phyloP scores from a whole-genome alignment of 179 eudicot genomes.

The Silene vulgaris region DNA sequence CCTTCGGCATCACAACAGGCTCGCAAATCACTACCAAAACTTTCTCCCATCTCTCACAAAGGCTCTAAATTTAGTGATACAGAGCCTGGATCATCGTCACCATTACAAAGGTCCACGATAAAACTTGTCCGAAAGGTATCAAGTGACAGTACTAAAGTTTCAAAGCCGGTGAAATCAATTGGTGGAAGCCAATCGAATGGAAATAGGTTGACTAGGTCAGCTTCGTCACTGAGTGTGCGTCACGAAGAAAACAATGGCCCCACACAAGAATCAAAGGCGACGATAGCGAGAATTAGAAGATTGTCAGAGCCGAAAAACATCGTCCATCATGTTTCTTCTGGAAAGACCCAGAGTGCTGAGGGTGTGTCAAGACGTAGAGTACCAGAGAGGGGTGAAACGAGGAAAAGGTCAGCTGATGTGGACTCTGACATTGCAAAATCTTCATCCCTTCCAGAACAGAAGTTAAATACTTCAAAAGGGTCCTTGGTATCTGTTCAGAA shows the following conservation, averaged over 20 bases:
- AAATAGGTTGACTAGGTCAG: conserved; percentile 63
- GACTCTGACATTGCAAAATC: background rate
- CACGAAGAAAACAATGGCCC: conserved; percentile 40
- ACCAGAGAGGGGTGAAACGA: background rate
- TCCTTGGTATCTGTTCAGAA: conserved; percentile 32
- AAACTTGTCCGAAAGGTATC: conserved; percentile 46
- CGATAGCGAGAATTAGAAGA: conserved; percentile 66
- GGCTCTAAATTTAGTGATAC: conserved; percentile 90
- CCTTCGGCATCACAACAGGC: conserved; percentile 41
- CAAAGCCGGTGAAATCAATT: conserved; percentile 44
- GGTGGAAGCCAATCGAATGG: conserved; percentile 38
- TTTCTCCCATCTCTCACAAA: conserved; percentile 57
- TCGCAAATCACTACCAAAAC: conserved; percentile 48
- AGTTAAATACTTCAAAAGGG: conserved; percentile 44
- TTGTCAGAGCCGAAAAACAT: conserved; percentile 81
- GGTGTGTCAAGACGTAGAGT: too few relatives aligned
- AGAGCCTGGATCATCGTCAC: conserved; percentile 86
- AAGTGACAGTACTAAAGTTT: conserved; percentile 42
- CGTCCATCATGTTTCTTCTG: conserved; percentile 34
- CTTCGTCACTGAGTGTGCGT: conserved; percentile 51
- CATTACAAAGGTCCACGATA: conserved; percentile 81
- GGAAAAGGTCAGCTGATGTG: conserved; percentile 14
- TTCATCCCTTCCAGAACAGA: conserved; percentile 13
- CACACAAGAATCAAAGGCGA: conserved; percentile 62
- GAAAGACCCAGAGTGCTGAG: conserved; percentile 21